These are phyloP conservation scores for Maudiozyma pseudohumilis DNA, from an alignment of 805 yeast species.

Conservation along the genomic window DNA sequence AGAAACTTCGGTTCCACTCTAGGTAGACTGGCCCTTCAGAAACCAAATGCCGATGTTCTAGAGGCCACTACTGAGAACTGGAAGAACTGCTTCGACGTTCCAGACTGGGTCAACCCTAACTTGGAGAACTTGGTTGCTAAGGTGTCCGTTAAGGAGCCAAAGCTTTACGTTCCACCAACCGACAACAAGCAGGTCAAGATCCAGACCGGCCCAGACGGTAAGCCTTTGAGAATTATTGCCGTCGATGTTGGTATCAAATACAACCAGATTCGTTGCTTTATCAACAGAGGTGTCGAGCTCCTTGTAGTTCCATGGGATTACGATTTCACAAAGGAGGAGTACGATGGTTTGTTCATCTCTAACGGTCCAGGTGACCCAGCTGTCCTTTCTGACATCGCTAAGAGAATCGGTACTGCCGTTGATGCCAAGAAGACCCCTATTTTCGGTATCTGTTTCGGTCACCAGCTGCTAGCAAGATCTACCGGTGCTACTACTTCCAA, in stretches of 20 bases:
- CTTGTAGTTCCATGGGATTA: slow-evolving; percentile 94
- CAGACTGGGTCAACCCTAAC: slow-evolving; percentile 93
- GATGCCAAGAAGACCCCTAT: slow-evolving; percentile 70
- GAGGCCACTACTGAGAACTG: slow-evolving; percentile 37
- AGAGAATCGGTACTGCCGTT: slow-evolving; percentile 47
- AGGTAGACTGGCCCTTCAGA: slow-evolving; percentile 73
- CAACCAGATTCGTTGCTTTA: slow-evolving; percentile 95
- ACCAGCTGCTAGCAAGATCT: slow-evolving; percentile 91
- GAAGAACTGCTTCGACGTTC: slow-evolving; percentile 54
- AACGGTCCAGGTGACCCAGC: slow-evolving; percentile 99
- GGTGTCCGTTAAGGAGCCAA: slow-evolving; percentile 74
- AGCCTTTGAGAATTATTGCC: slow-evolving; percentile 72
- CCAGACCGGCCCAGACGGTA: slow-evolving; percentile 60
- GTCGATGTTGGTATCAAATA: slow-evolving; percentile 97
- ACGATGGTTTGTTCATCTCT: slow-evolving; percentile 91
- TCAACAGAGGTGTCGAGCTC: slow-evolving; percentile 90
- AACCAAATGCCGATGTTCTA: slow-evolving; percentile 26
- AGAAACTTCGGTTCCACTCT: slow-evolving; percentile 89
- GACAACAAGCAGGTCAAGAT: slow-evolving; percentile 30
- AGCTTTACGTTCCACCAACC: slow-evolving; percentile 61
- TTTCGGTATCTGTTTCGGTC: slow-evolving; percentile 98
- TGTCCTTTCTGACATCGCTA: slow-evolving; percentile 60
- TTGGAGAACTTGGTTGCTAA: slow-evolving; percentile 81
- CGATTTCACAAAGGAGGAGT: slow-evolving; percentile 68
- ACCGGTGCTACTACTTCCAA: slow-evolving; percentile 88